Base-by-base conservation (phyloP, 2,329 filamentous ascomycete species). In the Dactylellina leptospora region DNA sequence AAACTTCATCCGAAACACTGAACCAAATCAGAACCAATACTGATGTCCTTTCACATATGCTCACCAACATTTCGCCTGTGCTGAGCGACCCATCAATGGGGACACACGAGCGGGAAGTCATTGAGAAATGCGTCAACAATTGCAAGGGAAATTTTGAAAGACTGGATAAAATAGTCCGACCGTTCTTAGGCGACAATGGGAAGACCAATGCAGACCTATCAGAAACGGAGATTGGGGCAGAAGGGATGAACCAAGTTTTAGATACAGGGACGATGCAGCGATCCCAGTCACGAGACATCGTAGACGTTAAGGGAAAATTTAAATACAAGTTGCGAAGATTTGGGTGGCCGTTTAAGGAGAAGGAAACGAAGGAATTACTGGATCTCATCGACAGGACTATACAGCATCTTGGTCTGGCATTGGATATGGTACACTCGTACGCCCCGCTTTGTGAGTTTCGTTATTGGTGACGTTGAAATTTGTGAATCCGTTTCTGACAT, bases 381-480 rank as follows among this genome's bases (percentile, higher is more conserved):
- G 58, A 71, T 16, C 47, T 63, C 2, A 63, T 71, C 38, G 58
- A 62, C 18, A 62, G 66, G 23, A 63, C 66, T 5, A 71, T 71
- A 63, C 66, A 71, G 53, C 66, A 71, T 22, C 51, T 71, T 20
- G 66, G 66, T 8, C 36, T 71, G 23, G 58, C 66, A 28, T 30
- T 71, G 20, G 66, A 71, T 25, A 71, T 59, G 58, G 58, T 71
- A 71, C 66, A 71, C 58, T 71, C 66, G 66, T 71, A 71, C 58
- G 66, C 66, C 58, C 45, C 40, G 48, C 59, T 71, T 71, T 51
- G 66, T 63, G 64, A 63, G 66, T 71, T 71, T 50, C 48, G 58
- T 45, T 55, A 33, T 28, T 47, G n/a, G 40, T 66, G 30, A 18
- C 10, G 10, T 45, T 63, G 23, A 28, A 40, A 9, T 13, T 27